Conservation (phyloP, 2,329 filamentous ascomycete genomes). For the Talaromyces sp. region DNA sequence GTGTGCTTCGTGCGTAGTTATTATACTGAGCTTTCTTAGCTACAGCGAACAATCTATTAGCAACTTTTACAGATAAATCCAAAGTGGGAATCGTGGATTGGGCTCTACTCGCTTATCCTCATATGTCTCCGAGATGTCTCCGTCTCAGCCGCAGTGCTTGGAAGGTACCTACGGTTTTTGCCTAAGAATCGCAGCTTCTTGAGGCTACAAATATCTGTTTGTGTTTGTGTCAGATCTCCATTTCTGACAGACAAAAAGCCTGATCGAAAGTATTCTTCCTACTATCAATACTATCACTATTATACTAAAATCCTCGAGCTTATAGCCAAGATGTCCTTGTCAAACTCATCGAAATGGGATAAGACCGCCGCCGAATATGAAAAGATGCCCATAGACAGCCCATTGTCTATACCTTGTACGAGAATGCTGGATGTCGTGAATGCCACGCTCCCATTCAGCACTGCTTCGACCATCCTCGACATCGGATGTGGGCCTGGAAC, state of each 20-base stretch:
- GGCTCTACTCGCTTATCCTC: background rate
- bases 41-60: too few species aligned
- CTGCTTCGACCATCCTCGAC: slow-evolving; percentile 11
- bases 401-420: background rate
- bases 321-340: background rate
- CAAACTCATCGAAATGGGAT: slow-evolving; percentile 13
- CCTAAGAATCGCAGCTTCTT: background rate
- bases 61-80: too few species aligned
- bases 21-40: too few species aligned
- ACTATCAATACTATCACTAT: background rate
- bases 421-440: slow-evolving; percentile 11
- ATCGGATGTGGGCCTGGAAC: slow-evolving; percentile 14
- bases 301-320: background rate
- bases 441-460: background rate
- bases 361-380: slow-evolving; percentile 8
- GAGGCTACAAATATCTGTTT: background rate
- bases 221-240: background rate
- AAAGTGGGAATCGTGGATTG: too few species aligned
- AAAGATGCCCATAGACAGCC: background rate
- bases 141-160: background rate
- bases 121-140: slow-evolving; percentile 2
- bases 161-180: too few species aligned
- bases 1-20: background rate
- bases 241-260: background rate
- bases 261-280: background rate